Evolutionary conservation across 2,329 filamentous ascomycete genomes (phyloP).

Genomic region (Claviceps arundinis): DNA sequence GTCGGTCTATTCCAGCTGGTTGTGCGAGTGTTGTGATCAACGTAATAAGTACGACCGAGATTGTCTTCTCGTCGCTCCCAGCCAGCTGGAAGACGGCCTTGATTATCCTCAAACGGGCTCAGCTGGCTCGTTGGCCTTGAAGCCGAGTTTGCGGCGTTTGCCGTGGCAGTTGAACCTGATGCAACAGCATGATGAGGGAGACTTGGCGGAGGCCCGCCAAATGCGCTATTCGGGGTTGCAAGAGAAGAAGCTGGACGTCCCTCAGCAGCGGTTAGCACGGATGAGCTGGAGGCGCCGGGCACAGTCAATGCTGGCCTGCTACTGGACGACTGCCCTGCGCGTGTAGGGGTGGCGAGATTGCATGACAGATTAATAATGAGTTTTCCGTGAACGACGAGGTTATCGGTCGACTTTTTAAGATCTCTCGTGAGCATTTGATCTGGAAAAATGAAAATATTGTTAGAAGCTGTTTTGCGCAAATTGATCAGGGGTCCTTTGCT

Average conservation of each 20-base stretch:
- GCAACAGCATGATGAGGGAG: constrained; percentile 36
- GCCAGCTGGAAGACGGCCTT: constrained; percentile 79
- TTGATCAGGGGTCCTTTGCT: neutral
- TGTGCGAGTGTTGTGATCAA: constrained; percentile 92
- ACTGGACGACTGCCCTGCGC: constrained; percentile 31
- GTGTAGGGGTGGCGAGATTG: constrained; percentile 62
- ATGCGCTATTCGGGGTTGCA: constrained; percentile 33
- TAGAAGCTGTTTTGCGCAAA: constrained; percentile 14
- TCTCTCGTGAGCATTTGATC: constrained; percentile 98
- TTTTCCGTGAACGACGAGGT: constrained; percentile 94
- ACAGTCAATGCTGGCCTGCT: constrained; percentile 32
- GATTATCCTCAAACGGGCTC: constrained; percentile 92
- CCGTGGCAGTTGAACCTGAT: constrained; percentile 24
- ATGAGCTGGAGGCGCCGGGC: constrained; percentile 30
- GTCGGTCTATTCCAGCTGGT: constrained; percentile 93
- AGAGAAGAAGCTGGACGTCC: constrained; percentile 41
- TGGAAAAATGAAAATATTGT: constrained; percentile 32
- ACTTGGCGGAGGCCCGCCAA: constrained; percentile 25
- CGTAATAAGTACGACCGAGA: constrained; percentile 89
- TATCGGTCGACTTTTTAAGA: constrained; percentile 95
- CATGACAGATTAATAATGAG: constrained; percentile 94
- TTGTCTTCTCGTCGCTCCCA: constrained; percentile 97
- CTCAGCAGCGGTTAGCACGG: constrained; percentile 30
- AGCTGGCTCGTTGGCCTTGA: constrained; percentile 33
- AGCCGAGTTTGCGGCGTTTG: constrained; percentile 15